A percentile compares a stretch with the other conserved stretches of the same genome.
Evolutionary conservation across 257 asterid species (phyloP).

Genomic region (Penstemon barbatus): DNA sequence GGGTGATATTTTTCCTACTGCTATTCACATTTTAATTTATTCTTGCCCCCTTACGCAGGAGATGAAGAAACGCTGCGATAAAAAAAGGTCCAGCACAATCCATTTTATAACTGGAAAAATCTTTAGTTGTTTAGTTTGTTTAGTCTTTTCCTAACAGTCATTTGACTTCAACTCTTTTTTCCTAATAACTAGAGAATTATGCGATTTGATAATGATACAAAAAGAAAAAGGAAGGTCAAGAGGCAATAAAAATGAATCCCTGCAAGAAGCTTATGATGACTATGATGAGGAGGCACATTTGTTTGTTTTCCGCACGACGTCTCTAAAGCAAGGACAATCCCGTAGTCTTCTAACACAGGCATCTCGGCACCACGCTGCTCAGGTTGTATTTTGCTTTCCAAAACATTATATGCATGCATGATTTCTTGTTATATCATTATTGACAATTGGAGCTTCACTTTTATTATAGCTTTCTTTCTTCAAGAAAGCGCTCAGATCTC

Average conservation of each 20-base stretch:
- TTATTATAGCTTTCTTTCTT: constrained; percentile 66
- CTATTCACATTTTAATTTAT: background rate
- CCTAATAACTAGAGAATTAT: constrained; percentile 51
- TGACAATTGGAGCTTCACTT: constrained; percentile 30
- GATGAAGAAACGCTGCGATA: constrained; percentile 91
- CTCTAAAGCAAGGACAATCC: constrained; percentile 94
- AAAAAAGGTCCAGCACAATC: constrained; percentile 55
- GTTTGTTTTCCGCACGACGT: constrained; percentile 89
- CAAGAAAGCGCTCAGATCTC: constrained; percentile 69
- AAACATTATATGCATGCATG: constrained; percentile 6
- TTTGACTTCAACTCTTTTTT: constrained; percentile 27
- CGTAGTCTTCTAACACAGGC: constrained; percentile 95
- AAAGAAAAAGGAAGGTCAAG: constrained; percentile 70
- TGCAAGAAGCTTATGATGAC: constrained; percentile 73
- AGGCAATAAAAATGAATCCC: constrained; percentile 58
- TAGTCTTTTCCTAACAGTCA: constrained; percentile 22
- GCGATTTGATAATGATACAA: constrained; percentile 49
- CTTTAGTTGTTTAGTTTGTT: constrained; percentile 10
- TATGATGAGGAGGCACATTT: constrained; percentile 87
- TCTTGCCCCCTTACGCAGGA: constrained; percentile 57
- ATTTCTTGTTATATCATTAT: constrained; percentile 16
- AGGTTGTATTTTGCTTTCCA: constrained; percentile 49
- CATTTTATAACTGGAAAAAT: constrained; percentile 6
- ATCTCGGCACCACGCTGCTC: constrained; percentile 98
- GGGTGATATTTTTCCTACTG: background rate